Base-by-base conservation (phyloP, 805 yeast genomes). In the Yarrowia sp. region DNA sequence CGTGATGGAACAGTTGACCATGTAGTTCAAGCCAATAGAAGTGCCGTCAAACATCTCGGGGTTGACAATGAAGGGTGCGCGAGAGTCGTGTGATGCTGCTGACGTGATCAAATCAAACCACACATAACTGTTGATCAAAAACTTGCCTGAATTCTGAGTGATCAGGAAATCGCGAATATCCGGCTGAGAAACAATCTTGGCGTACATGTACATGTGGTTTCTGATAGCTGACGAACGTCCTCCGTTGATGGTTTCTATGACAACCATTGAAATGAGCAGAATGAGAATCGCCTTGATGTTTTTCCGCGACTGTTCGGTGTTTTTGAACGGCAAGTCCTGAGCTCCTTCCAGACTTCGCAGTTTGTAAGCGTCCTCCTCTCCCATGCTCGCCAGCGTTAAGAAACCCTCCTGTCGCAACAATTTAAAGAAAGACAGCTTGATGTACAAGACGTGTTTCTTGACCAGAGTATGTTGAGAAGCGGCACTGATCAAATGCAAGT, bases 171-270 rank as follows among this genome's bases (percentile, higher is more conserved):
- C 51, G 1, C 51, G 50, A 9, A 58, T 44, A 8, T 35, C 43
- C 4, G 51, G 64, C 33, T 58, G 50, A 8, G 50, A 43, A 5
- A 58, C 41, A 58, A 58, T 43, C 43, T 44, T 43, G 50, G 51
- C 64, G 45, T 58, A 58, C 64, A 58, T 58, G 51, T 35, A 58
- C 64, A 58, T 58, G 51, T 58, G 64, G 51, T 58, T 43, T 17
- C 64, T 31, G 22, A 58, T 58, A 8, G 64, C 51, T 10, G 64
- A 58, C 1, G 64, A 58, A 2, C 64, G 41, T 14, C 64, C 64
- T 7, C 64, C 64, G 35, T 58, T 58, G 51, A 58, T 58, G 35
- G 43, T 43, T 15, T 58, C 64, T n/a, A 58, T 58, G 43, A 35
- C 31, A 1, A 58, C 64, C 50, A 58, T 58, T 17, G 64, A 43